These are phyloP conservation scores for Plasmopara muralis DNA, from an alignment of 352 stramenopile species.

Conservation along the genomic window DNA sequence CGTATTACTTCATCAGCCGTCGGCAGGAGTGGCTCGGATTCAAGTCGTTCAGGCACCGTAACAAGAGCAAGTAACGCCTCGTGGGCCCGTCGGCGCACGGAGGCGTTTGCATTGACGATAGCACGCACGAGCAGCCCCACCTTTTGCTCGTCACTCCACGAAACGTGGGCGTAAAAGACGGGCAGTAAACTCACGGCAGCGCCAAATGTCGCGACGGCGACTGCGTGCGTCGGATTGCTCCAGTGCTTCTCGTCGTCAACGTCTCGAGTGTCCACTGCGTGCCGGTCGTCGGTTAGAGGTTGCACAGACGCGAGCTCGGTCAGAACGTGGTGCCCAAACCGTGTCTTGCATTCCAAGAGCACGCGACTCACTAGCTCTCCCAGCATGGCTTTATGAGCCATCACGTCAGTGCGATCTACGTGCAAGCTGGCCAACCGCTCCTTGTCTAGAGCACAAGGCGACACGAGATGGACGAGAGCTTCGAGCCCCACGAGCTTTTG, in stretches of 20 bases:
- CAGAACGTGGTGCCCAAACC: slow-evolving; percentile 47
- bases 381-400: slow-evolving; percentile 22
- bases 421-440: slow-evolving; percentile 4
- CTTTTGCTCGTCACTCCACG: slow-evolving; percentile 59
- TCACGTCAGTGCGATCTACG: slow-evolving; percentile 37
- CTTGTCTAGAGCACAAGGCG: slow-evolving; percentile 1
- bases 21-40: slow-evolving; percentile 11
- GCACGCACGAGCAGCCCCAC: slow-evolving; percentile 45
- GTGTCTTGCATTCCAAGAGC: slow-evolving; percentile 61
- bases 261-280: slow-evolving; percentile 3
- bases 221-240: slow-evolving; percentile 41
- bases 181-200: slow-evolving; percentile 35
- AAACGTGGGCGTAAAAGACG: slow-evolving; percentile 38
- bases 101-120: slow-evolving; percentile 37
- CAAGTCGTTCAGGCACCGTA: slow-evolving; percentile 1
- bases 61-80: slow-evolving; percentile 33
- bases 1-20: slow-evolving; percentile 35
- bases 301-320: slow-evolving; percentile 18
- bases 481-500: slow-evolving; percentile 68
- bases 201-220: slow-evolving; percentile 50
- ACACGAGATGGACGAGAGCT: slow-evolving; percentile 27
- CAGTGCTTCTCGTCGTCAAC: slow-evolving; percentile 12
- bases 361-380: slow-evolving; percentile 58
- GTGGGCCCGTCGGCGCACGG: slow-evolving; percentile 35
- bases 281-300: slow-evolving; percentile 4